A percentile compares a stretch with the other conserved stretches of the same genome.
Evolutionary conservation across 1,284 basidiomycete genomes (phyloP).

Genomic region (Malassezia arunalokei): DNA sequence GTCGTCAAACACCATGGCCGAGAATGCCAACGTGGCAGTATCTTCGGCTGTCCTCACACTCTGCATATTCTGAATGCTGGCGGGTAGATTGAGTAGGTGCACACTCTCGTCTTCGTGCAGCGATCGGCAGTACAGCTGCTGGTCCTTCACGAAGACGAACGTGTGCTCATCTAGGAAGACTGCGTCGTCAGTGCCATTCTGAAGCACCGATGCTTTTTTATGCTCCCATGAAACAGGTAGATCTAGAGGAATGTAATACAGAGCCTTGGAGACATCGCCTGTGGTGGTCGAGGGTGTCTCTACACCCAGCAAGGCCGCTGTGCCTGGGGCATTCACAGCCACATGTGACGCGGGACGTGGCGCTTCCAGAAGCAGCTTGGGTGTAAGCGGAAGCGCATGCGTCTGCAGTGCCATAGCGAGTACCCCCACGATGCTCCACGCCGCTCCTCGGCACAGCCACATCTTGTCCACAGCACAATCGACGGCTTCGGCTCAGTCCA

Average conservation of each 20-base stretch:
- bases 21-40: conserved; percentile 18
- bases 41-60: background rate
- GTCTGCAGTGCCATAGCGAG: background rate
- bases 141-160: background rate
- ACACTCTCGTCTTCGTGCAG: background rate
- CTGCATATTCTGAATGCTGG: conserved; percentile 4
- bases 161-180: conserved; percentile 2
- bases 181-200: background rate
- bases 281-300: background rate
- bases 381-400: background rate
- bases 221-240: background rate
- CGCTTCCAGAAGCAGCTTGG: conserved; percentile 10
- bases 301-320: conserved; percentile 6
- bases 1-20: conserved; percentile 26
- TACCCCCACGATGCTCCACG: too few species aligned
- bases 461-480: background rate
- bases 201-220: background rate
- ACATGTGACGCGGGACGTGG: conserved; percentile 5
- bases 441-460: too few species aligned
- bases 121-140: background rate
- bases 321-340: background rate
- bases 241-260: conserved; percentile 8
- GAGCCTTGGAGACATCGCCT: background rate
- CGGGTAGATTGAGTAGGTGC: conserved; percentile 7
- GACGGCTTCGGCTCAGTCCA: background rate